Evolutionary conservation across 1,284 basidiomycete species (phyloP).

Genomic region (Farysia itapuensis): DNA sequence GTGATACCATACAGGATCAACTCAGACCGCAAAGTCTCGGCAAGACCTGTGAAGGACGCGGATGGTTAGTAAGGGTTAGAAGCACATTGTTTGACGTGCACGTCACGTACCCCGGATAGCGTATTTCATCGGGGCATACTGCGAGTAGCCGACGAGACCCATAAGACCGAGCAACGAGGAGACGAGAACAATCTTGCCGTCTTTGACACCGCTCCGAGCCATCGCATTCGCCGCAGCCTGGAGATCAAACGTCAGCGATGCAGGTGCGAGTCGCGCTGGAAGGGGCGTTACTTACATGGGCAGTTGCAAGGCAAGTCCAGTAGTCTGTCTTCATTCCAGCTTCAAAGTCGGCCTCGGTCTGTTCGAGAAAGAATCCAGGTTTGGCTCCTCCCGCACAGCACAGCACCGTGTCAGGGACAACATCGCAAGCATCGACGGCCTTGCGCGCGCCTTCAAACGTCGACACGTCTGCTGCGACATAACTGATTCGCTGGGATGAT

Average conservation of each 20-base stretch:
- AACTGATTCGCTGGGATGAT: constrained; percentile 18
- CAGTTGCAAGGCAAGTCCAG: constrained; percentile 70
- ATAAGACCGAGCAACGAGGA: constrained; percentile 80
- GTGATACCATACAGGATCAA: constrained; percentile 75
- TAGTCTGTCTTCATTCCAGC: constrained; percentile 63
- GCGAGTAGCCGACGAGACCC: constrained; percentile 78
- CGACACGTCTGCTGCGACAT: constrained; percentile 50
- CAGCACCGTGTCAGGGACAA: constrained; percentile 72
- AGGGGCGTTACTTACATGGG: constrained; percentile 67
- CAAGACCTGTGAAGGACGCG: constrained; percentile 67
- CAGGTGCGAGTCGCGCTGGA: not conserved
- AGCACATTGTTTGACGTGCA: not conserved
- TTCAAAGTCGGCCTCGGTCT: constrained; percentile 67
- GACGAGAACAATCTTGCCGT: constrained; percentile 76
- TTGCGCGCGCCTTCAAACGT: constrained; percentile 43
- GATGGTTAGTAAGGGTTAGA: not conserved
- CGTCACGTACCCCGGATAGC: constrained; percentile 74
- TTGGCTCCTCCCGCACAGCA: constrained; percentile 72
- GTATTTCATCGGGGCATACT: constrained; percentile 85
- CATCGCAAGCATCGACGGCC: constrained; percentile 30
- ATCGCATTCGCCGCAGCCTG: constrained; percentile 75
- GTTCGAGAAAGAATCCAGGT: constrained; percentile 75
- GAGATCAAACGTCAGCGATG: not conserved
- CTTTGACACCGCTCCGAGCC: constrained; percentile 66
- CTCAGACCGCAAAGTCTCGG: constrained; percentile 82